phyloP scores from a whole-genome alignment of 2,329 filamentous ascomycete genomes.

The Tolypocladium ophioglossoides region DNA sequence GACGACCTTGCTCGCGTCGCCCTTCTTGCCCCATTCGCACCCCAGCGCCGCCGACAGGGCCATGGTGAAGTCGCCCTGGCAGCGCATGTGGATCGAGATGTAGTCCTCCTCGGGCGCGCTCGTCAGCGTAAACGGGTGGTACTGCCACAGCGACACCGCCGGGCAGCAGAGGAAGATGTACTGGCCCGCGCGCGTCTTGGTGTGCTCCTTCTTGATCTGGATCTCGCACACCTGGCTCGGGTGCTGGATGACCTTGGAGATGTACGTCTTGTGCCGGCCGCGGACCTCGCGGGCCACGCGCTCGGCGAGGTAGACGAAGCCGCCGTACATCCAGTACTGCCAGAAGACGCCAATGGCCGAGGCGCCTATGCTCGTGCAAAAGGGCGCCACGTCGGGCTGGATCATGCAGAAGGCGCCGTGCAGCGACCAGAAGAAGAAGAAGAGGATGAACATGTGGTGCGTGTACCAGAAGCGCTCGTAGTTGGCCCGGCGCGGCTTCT shows the following conservation, averaged over 20 bases:
- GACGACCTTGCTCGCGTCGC: conserved; percentile 53
- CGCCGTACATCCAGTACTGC: conserved; percentile 84
- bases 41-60: conserved; percentile 59
- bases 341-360: conserved; percentile 69
- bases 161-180: conserved; percentile 88
- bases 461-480: conserved; percentile 89
- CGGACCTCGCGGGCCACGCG: conserved; percentile 68
- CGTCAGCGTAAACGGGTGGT: conserved; percentile 78
- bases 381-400: conserved; percentile 70
- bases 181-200: conserved; percentile 70
- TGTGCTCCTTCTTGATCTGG: conserved; percentile 84
- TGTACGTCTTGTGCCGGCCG: conserved; percentile 72
- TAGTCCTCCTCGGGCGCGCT: conserved; percentile 85
- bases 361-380: conserved; percentile 58
- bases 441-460: conserved; percentile 78
- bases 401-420: conserved; percentile 90
- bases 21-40: conserved; percentile 55
- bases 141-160: conserved; percentile 78
- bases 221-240: conserved; percentile 84
- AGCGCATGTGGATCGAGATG: conserved; percentile 76
- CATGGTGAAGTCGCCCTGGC: conserved; percentile 73
- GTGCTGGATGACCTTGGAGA: conserved; percentile 83
- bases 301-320: conserved; percentile 71
- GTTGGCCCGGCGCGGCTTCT: conserved; percentile 69
- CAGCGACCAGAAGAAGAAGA: conserved; percentile 87